A percentile compares a stretch with the other conserved stretches of the same genome.
phyloP scores from a whole-genome alignment of 1,139 yeast species.

The Blastobotrys malaysiensis region DNA sequence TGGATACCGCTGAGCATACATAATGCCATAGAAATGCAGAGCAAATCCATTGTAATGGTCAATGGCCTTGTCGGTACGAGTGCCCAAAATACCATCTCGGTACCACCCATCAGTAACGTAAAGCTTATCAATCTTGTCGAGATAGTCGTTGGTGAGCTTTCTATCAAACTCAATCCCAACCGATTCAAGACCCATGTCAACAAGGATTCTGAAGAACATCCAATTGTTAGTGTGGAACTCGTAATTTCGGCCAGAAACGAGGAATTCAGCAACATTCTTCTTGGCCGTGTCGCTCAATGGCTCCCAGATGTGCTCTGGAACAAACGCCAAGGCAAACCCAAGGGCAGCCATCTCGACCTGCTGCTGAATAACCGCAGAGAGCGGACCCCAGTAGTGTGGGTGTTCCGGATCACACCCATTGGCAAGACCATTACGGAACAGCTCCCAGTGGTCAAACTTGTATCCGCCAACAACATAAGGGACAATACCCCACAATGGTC shows the following conservation, averaged over 20 bases:
- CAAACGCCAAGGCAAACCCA: constrained; percentile 28
- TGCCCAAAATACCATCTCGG: constrained; percentile 19
- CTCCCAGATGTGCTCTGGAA: constrained; percentile 29
- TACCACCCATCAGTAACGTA: constrained; percentile 34
- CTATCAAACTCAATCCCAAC: constrained; percentile 25
- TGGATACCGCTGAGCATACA: constrained; percentile 23
- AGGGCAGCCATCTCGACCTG: constrained; percentile 34
- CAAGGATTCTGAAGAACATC: constrained; percentile 31
- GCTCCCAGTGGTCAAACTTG: constrained; percentile 25
- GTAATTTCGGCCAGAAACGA: constrained; percentile 21
- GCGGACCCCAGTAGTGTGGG: constrained; percentile 31
- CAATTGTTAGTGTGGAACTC: constrained; percentile 25
- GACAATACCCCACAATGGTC: constrained; percentile 33
- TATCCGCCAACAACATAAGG: constrained; percentile 31
- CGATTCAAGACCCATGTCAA: constrained; percentile 29
- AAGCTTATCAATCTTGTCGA: constrained; percentile 25
- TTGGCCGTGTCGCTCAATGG: constrained; percentile 26
- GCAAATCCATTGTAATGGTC: constrained; percentile 35
- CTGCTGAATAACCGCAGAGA: constrained; percentile 26
- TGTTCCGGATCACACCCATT: constrained; percentile 31
- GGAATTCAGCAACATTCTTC: constrained; percentile 21
- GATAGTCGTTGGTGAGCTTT: constrained; percentile 19
- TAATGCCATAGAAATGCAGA: constrained; percentile 30
- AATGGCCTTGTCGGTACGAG: constrained; percentile 10
- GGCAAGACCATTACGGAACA: constrained; percentile 24